Conservation (phyloP, 345 rosid species). For the Bretschneidera sinensis region DNA sequence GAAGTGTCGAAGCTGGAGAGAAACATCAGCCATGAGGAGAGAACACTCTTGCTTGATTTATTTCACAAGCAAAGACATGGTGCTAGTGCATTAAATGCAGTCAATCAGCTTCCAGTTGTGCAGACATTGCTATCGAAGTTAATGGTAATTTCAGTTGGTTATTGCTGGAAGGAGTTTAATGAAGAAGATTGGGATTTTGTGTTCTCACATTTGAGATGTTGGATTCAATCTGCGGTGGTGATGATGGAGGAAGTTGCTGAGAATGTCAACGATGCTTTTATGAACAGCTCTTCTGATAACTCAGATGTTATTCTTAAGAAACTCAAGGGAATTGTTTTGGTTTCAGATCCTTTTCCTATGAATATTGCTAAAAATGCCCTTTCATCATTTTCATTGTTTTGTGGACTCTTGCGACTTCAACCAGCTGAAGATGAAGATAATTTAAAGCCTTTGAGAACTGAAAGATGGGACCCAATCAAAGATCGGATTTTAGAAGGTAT, state of each 20-base stretch:
- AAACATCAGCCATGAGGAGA: constrained; percentile 51
- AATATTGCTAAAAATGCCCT: constrained; percentile 63
- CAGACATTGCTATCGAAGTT: constrained; percentile 62
- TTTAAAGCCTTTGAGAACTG: constrained; percentile 29
- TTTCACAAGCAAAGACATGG: constrained; percentile 72
- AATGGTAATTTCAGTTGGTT: constrained; percentile 61
- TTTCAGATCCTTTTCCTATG: constrained; percentile 47
- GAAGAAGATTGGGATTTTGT: constrained; percentile 89
- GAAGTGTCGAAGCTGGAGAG: constrained; percentile 56
- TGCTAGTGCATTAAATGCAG: constrained; percentile 28
- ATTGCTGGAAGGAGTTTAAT: constrained; percentile 75
- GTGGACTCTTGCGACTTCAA: constrained; percentile 30
- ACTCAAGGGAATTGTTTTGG: constrained; percentile 46
- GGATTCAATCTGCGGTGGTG: constrained; percentile 88
- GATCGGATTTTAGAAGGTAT: constrained; percentile 73
- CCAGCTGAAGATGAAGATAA: constrained; percentile 28
- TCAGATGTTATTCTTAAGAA: constrained; percentile 39
- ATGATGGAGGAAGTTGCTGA: constrained; percentile 86
- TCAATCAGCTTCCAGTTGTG: constrained; percentile 46
- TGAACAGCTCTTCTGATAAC: constrained; percentile 36
- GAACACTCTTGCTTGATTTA: constrained; percentile 57
- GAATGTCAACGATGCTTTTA: constrained; percentile 54
- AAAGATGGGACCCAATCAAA: constrained; percentile 50
- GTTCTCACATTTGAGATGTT: constrained; percentile 52
- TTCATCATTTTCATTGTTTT: constrained; percentile 55